Evolutionary conservation across 192 early-diverging fungal genomes (phyloP).

Genomic region (Cetraspora pellucida): DNA sequence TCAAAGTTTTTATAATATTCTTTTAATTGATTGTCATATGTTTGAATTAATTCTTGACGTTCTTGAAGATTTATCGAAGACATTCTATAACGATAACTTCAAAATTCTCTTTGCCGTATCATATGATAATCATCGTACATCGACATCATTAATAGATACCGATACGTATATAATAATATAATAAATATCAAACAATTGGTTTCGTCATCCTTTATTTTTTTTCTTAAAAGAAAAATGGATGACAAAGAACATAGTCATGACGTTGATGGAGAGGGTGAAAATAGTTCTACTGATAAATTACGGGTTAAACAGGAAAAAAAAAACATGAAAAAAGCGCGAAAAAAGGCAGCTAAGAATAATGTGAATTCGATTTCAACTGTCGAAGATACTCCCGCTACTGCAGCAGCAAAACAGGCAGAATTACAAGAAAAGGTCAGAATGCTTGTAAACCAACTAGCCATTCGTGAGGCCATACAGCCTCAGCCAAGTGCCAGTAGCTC

Average conservation of each 20-base stretch:
- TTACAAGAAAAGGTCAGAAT: slow-evolving; percentile 31
- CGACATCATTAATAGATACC: not conserved
- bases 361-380: not conserved
- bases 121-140: not conserved
- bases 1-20: slow-evolving; percentile 19
- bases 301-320: slow-evolving; percentile 27
- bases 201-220: too few relatives aligned
- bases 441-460: slow-evolving; percentile 21
- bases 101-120: not conserved
- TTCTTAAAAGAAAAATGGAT: too few relatives aligned
- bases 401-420: not conserved
- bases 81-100: too few relatives aligned
- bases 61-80: not conserved
- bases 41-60: slow-evolving; percentile 1
- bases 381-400: not conserved
- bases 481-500: not conserved
- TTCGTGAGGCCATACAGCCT: slow-evolving; percentile 18
- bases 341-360: slow-evolving; percentile 20
- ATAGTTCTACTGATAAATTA: slow-evolving; percentile 6
- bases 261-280: not conserved
- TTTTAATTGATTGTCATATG: slow-evolving; percentile 1
- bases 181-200: too few relatives aligned
- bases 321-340: slow-evolving; percentile 28
- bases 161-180: too few relatives aligned
- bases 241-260: not conserved